Percentiles rank a stretch among this genome's conserved stretches.
phyloP scores from a whole-genome alignment of 768 basidiomycete species.

The Vararia minispora region DNA sequence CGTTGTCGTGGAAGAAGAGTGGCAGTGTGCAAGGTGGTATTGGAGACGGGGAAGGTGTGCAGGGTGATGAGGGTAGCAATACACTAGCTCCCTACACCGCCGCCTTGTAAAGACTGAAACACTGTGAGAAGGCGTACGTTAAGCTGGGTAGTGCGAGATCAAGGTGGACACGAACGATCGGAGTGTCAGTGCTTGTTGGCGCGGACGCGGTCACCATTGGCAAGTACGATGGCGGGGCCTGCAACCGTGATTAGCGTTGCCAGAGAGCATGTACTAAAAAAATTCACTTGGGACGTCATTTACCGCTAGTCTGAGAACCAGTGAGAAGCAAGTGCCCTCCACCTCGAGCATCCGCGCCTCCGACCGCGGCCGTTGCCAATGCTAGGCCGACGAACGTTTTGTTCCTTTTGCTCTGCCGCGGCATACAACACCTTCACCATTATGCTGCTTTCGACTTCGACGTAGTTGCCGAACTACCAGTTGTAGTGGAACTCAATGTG shows the following conservation, averaged over 20 bases:
- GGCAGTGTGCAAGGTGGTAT: slow-evolving; percentile 15
- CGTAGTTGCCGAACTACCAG: slow-evolving; percentile 13
- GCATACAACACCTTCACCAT: slow-evolving; percentile 11
- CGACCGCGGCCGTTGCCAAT: slow-evolving; percentile 14
- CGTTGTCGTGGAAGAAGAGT: slow-evolving; percentile 12
- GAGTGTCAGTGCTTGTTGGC: slow-evolving; percentile 2
- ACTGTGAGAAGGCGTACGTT: slow-evolving; percentile 7
- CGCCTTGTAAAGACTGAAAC: slow-evolving; percentile 14
- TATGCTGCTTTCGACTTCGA: slow-evolving; percentile 16
- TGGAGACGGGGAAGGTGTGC: slow-evolving; percentile 25
- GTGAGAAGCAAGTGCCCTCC: slow-evolving; percentile 17
- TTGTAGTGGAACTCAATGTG: slow-evolving; percentile 21
- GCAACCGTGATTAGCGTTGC: not conserved
- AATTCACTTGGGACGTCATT: slow-evolving; percentile 16
- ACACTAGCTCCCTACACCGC: slow-evolving; percentile 24
- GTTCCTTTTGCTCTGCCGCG: slow-evolving; percentile 10
- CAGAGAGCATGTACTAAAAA: not conserved
- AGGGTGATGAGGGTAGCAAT: slow-evolving; percentile 26
- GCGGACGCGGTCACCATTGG: slow-evolving; percentile 1
- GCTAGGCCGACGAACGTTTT: slow-evolving; percentile 17
- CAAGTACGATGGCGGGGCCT: slow-evolving; percentile 8
- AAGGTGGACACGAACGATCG: slow-evolving; percentile 5
- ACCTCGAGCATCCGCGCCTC: slow-evolving; percentile 17
- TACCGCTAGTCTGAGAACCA: slow-evolving; percentile 14
- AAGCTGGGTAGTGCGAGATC: not conserved